Base-by-base conservation (phyloP, 768 basidiomycete species). In the Serendipita sp. region DNA sequence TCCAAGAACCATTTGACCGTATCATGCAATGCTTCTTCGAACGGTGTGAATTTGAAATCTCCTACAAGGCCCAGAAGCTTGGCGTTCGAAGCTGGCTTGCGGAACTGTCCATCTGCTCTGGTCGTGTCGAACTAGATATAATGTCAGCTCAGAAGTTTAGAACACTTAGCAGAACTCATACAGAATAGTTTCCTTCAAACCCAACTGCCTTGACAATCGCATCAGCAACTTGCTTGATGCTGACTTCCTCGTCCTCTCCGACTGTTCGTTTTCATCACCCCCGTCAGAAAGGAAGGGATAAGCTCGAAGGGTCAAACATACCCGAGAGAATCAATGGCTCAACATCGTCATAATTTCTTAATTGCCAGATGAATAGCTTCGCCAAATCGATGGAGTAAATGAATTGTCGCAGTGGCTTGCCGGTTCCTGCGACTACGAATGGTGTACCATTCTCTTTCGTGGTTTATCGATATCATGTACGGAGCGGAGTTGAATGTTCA, bases 351-450 rank as follows among this genome's bases (percentile, higher is more conserved):
- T 98, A 96, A 71, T 95, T 87, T 50, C 89, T 79, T 67, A 94
- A 74, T 79, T 84, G 83, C 91, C 90, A 93, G 71, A 96, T 87
- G 78, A 96, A 95, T 64, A 95, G 78, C 73, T 91, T 95, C 48
- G 93, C 94, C 58, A 97, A 84, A 75, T 98, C 93, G 58, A 83
- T 79, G n/a, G 94, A 96, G 76, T 92, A 97, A 74, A 96, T 94
- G 73, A 97, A 97, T 73, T 97, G 94, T n/a, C 94, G 83, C 40
- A 96, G 80, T 4, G 94, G 94, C 68, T 87, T 91, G 37, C 94
- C 94, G 0, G 90, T 87, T 10, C 94, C 94, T 60, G 84, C 75
- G n/a, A 95, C 88, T 62, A 85, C 77, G 75, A 97, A 94, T 3
- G 88, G 86, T 0, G 88, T 90, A 65, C 78, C 79, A 74, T 88